These are phyloP conservation scores for Torulaspora globosa DNA, from an alignment of 1,139 yeast genomes.

Conservation along the genomic window DNA sequence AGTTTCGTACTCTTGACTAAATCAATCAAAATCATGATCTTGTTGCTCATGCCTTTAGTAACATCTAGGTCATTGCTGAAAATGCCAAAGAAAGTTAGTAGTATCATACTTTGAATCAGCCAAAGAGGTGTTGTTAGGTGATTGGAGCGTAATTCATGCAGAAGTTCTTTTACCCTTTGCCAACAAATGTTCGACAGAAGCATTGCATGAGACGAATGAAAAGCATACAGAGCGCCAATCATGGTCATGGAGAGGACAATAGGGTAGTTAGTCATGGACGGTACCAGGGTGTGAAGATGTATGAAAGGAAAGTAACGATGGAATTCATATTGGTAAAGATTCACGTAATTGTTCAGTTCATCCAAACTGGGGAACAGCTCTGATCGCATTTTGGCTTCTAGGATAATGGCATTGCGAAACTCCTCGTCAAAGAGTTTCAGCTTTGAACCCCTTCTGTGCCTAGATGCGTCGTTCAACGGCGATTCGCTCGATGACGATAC, in stretches of 20 bases:
- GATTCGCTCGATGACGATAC: conserved; percentile 8
- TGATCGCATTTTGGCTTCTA: conserved; percentile 46
- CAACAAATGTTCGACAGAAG: conserved; percentile 75
- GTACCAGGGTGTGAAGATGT: conserved; percentile 65
- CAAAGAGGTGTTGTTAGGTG: conserved; percentile 72
- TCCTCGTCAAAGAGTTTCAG: conserved; percentile 45
- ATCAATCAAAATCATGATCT: conserved; percentile 72
- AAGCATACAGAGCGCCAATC: conserved; percentile 81
- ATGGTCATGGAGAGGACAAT: conserved; percentile 79
- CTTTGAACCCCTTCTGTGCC: conserved; percentile 11
- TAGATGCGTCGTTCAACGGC: conserved; percentile 10
- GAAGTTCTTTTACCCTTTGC: conserved; percentile 68
- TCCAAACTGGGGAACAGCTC: conserved; percentile 68
- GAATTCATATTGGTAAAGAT: conserved; percentile 67
- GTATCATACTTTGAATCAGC: conserved; percentile 81
- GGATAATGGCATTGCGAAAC: conserved; percentile 52
- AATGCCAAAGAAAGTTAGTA: conserved; percentile 77
- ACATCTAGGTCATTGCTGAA: conserved; percentile 73
- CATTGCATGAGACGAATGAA: conserved; percentile 73
- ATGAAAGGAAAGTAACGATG: conserved; percentile 79
- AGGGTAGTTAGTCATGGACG: conserved; percentile 63
- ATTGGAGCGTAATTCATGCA: conserved; percentile 57
- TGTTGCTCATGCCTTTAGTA: conserved; percentile 69
- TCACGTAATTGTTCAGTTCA: conserved; percentile 70
- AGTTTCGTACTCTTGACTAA: conserved; percentile 73